phyloP scores from a whole-genome alignment of 2,329 filamentous ascomycete genomes.

The Aspergillus uvarum region DNA sequence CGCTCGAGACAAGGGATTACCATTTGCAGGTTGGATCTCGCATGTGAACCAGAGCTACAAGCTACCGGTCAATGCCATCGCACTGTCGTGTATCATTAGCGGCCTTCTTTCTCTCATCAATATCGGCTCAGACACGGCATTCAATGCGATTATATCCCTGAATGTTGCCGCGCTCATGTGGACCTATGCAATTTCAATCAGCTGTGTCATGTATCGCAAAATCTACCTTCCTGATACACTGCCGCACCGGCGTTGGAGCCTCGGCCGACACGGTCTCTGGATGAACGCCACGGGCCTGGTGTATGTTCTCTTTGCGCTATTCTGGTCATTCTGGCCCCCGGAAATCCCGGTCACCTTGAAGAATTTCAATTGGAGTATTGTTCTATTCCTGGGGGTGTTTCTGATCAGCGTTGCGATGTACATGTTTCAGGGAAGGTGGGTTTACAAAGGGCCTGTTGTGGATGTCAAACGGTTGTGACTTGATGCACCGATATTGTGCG shows the following conservation, averaged over 20 bases:
- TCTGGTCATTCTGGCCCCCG: slow-evolving; percentile 52
- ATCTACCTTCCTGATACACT: slow-evolving; percentile 40
- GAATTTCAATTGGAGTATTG: slow-evolving; percentile 54
- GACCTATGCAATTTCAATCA: slow-evolving; percentile 52
- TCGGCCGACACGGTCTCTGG: slow-evolving; percentile 45
- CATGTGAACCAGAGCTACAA: slow-evolving; percentile 36
- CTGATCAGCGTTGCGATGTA: slow-evolving; percentile 44
- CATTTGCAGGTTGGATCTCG: slow-evolving; percentile 42
- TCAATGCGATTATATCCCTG: slow-evolving; percentile 54
- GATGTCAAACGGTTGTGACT: slow-evolving; percentile 12
- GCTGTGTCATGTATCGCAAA: slow-evolving; percentile 47
- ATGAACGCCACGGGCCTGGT: slow-evolving; percentile 47
- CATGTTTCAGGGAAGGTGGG: slow-evolving; percentile 29
- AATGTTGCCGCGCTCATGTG: slow-evolving; percentile 49
- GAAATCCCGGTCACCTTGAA: slow-evolving; percentile 36
- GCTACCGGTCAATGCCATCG: slow-evolving; percentile 46
- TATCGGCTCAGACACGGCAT: slow-evolving; percentile 52
- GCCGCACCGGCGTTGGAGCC: slow-evolving; percentile 42
- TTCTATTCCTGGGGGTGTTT: slow-evolving; percentile 46
- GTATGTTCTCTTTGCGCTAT: slow-evolving; percentile 47
- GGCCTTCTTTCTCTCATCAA: slow-evolving; percentile 51
- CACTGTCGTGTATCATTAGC: slow-evolving; percentile 31
- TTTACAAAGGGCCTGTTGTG: slow-evolving; percentile 34
- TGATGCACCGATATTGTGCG: too few species aligned
- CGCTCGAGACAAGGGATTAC: slow-evolving; percentile 45